Evolutionary conservation across 2,329 filamentous ascomycete species (phyloP).

Genomic region (Scedosporium boydii): DNA sequence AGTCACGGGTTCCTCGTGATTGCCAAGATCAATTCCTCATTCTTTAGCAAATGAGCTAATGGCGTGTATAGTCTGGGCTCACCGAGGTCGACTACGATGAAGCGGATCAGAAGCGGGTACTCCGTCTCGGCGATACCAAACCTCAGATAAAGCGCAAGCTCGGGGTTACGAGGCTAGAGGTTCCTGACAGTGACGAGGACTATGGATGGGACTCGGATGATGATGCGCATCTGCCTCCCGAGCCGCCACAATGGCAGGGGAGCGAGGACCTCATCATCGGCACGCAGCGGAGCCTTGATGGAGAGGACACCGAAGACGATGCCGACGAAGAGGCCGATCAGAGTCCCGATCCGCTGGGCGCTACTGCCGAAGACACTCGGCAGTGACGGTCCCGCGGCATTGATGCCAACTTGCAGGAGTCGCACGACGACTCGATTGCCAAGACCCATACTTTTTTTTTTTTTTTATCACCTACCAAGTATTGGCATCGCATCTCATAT

Average conservation of each 20-base stretch:
- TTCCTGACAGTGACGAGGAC: slow-evolving; percentile 54
- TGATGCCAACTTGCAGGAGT: not conserved
- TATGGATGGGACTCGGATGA: slow-evolving; percentile 65
- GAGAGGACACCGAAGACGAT: slow-evolving; percentile 16
- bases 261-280: slow-evolving; percentile 54
- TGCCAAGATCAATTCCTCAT: slow-evolving; percentile 2
- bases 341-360: not conserved
- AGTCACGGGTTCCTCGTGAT: slow-evolving; percentile 6
- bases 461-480: too few relatives aligned
- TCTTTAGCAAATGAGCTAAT: slow-evolving; percentile 8
- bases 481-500: too few relatives aligned
- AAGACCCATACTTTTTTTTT: too few relatives aligned
- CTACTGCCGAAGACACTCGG: not conserved
- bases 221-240: slow-evolving; percentile 48
- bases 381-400: not conserved
- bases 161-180: slow-evolving; percentile 46
- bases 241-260: slow-evolving; percentile 59
- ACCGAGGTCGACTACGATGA: slow-evolving; percentile 29
- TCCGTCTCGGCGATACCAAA: slow-evolving; percentile 18
- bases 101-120: slow-evolving; percentile 23
- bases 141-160: slow-evolving; percentile 54
- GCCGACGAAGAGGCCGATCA: slow-evolving; percentile 11
- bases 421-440: too few relatives aligned
- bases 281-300: slow-evolving; percentile 28
- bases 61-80: slow-evolving; percentile 30